Evolutionary conservation across 495 filamentous ascomycete species (phyloP).

Genomic region (Thozetella sp.): DNA sequence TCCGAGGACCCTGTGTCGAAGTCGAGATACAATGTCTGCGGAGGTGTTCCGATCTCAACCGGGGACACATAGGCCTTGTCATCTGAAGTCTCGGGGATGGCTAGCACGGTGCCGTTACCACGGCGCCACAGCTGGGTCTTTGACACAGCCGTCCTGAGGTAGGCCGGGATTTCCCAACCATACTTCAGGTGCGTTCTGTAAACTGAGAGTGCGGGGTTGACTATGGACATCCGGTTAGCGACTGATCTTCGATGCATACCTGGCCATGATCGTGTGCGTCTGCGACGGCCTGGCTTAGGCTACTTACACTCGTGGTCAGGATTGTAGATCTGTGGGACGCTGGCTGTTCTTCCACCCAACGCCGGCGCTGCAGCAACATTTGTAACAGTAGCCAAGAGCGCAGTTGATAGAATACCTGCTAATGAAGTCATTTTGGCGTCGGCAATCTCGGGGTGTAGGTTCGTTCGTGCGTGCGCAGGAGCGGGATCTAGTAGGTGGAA

Average conservation of each 20-base stretch:
- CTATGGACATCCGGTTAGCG: neutral
- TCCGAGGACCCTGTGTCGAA: conserved; percentile 76
- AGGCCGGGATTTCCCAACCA: neutral
- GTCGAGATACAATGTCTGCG: conserved; percentile 62
- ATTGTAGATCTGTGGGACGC: neutral
- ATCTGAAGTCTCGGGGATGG: conserved; percentile 53
- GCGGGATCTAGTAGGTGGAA: too few relatives aligned
- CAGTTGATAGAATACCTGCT: too few relatives aligned
- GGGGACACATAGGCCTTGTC: conserved; percentile 67
- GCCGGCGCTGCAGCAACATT: neutral
- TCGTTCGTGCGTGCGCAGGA: too few relatives aligned
- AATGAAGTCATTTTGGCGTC: too few relatives aligned
- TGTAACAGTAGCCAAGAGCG: too few relatives aligned
- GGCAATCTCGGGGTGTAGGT: too few relatives aligned
- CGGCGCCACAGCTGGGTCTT: neutral
- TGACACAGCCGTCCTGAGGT: neutral
- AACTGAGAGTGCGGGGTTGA: neutral
- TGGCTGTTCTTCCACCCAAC: neutral
- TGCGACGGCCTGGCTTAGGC: neutral
- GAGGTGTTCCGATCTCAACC: conserved; percentile 57
- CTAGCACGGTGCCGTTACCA: conserved; percentile 31
- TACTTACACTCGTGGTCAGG: neutral
- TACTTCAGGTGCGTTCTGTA: conserved; percentile 1
- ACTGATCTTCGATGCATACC: neutral
- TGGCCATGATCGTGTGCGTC: neutral